These are phyloP conservation scores for Camellia japonica DNA, from an alignment of 148 eudicot genomes.

Conservation along the genomic window DNA sequence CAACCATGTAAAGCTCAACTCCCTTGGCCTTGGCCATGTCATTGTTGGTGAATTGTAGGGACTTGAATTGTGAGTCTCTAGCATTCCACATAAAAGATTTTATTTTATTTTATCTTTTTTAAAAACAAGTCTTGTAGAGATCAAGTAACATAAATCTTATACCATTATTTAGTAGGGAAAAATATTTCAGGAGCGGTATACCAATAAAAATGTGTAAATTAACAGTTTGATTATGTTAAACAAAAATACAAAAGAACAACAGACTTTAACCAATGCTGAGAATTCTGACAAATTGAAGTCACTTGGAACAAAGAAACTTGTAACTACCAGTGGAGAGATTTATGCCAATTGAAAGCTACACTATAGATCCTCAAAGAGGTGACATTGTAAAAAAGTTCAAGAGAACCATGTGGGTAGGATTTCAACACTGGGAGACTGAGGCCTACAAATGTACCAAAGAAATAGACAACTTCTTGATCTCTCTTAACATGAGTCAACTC, in stretches of 20 bases:
- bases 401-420: not conserved
- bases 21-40: no score
- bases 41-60: no score
- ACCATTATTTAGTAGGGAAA: not conserved
- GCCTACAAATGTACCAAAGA: not conserved
- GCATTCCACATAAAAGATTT: no score
- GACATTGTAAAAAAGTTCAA: not conserved
- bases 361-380: not conserved
- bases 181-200: not conserved
- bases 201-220: not conserved
- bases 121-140: not conserved
- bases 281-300: not conserved
- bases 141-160: not conserved
- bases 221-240: not conserved
- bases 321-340: not conserved
- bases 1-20: no score
- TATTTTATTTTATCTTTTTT: no score
- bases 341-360: conserved; percentile 4
- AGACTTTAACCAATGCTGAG: not conserved
- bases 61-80: no score
- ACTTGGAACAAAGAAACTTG: not conserved
- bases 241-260: not conserved
- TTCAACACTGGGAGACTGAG: not conserved
- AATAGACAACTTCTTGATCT: not conserved
- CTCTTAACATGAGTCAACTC: not conserved